Evolutionary conservation across 768 basidiomycete species (phyloP).

Genomic region (Amylocystis lapponica): DNA sequence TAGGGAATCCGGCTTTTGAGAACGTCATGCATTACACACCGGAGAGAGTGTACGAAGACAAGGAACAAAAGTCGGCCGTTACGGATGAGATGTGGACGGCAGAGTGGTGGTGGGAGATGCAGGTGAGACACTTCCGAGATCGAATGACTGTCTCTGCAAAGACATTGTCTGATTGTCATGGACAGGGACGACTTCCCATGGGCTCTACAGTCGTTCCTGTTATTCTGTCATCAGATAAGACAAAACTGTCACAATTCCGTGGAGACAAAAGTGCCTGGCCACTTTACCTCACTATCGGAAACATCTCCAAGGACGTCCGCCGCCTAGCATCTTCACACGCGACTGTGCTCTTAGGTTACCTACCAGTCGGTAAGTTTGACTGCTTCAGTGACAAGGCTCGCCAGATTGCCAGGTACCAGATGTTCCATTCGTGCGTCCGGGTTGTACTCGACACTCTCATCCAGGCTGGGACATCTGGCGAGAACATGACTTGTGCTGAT

Average conservation of each 20-base stretch:
- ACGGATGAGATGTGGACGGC: conserved; percentile 16
- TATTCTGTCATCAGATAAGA: too few relatives aligned
- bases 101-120: conserved; percentile 23
- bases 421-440: conserved; percentile 35
- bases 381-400: conserved; percentile 10
- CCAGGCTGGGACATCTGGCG: conserved; percentile 25
- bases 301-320: conserved; percentile 18
- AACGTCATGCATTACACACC: conserved; percentile 24
- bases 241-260: too few relatives aligned
- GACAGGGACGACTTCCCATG: conserved; percentile 27
- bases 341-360: conserved; percentile 20
- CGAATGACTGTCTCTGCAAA: too few relatives aligned
- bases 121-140: too few relatives aligned
- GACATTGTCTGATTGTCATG: conserved; percentile 24
- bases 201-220: too few relatives aligned
- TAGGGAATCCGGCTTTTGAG: conserved; percentile 23
- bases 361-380: conserved; percentile 24
- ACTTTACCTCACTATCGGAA: conserved; percentile 27
- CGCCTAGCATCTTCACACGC: conserved; percentile 13
- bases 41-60: conserved; percentile 3
- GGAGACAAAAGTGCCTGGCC: conserved; percentile 33
- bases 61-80: conserved; percentile 19
- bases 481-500: conserved; percentile 32
- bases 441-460: conserved; percentile 27
- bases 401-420: conserved; percentile 16